These are phyloP conservation scores for Fraxinus angustifolia DNA, from an alignment of 305 asterid genomes.

Conservation along the genomic window DNA sequence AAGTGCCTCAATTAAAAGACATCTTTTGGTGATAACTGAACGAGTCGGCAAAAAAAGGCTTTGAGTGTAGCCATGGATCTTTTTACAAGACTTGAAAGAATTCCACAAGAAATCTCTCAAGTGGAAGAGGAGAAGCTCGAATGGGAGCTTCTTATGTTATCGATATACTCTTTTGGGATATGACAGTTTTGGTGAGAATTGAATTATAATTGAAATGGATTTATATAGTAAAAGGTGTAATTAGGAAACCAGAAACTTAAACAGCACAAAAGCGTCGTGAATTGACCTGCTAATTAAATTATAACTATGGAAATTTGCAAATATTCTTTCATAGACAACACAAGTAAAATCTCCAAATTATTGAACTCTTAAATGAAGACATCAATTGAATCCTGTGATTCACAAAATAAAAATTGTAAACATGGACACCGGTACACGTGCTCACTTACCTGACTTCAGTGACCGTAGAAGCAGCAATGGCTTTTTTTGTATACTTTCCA, in stretches of 20 bases:
- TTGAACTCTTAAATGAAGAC: neutral
- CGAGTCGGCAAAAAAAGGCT: neutral
- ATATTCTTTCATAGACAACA: neutral
- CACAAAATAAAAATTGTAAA: neutral
- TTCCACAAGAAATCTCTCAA: neutral
- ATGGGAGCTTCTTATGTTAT: neutral
- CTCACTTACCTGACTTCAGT: conserved; percentile 79
- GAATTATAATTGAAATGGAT: neutral
- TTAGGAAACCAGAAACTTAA: neutral
- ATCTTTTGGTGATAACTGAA: neutral
- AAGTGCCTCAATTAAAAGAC: neutral
- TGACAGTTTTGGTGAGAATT: neutral
- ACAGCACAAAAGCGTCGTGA: neutral
- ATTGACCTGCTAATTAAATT: neutral
- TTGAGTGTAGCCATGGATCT: neutral
- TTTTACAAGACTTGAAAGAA: neutral
- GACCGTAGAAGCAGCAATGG: conserved; percentile 54
- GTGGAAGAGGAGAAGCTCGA: neutral
- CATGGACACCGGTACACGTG: neutral
- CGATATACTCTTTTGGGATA: neutral
- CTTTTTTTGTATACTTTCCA: conserved; percentile 70
- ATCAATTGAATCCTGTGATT: neutral
- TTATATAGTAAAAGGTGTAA: neutral
- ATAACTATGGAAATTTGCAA: neutral
- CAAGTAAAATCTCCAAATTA: neutral